phyloP scores from a whole-genome alignment of 768 basidiomycete genomes.

The Agrocybe pediades region DNA sequence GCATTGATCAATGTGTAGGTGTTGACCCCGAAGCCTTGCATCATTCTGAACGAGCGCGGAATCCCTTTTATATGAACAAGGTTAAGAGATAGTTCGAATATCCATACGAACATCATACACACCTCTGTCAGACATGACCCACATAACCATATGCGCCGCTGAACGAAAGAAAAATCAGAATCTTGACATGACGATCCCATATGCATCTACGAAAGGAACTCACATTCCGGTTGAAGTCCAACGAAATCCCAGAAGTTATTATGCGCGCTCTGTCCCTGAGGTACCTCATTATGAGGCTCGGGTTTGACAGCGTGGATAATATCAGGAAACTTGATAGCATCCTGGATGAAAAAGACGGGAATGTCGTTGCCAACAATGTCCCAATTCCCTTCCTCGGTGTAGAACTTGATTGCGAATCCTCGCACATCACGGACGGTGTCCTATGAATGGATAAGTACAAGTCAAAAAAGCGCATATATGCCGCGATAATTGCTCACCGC shows the following conservation, averaged over 20 bases:
- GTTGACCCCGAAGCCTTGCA: constrained; percentile 90
- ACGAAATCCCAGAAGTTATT: constrained; percentile 92
- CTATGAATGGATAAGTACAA: constrained; percentile 25
- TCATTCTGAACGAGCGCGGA: constrained; percentile 85
- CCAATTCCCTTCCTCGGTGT: constrained; percentile 85
- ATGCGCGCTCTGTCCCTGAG: constrained; percentile 68
- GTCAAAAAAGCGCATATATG: constrained; percentile 2
- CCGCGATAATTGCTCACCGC: constrained; percentile 51
- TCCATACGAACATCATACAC: background rate
- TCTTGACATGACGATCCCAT: background rate
- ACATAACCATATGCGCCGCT: constrained; percentile 79
- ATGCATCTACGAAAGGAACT: constrained; percentile 1
- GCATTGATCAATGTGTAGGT: constrained; percentile 76
- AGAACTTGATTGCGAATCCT: constrained; percentile 85
- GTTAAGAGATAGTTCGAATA: background rate
- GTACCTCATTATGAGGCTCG: constrained; percentile 82
- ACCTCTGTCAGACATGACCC: constrained; percentile 83
- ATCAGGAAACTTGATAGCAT: constrained; percentile 85
- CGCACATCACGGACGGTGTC: constrained; percentile 84
- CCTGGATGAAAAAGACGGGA: constrained; percentile 82
- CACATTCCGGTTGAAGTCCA: constrained; percentile 67
- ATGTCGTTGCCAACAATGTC: constrained; percentile 87
- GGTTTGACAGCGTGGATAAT: constrained; percentile 85
- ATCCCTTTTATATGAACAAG: constrained; percentile 42
- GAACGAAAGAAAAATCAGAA: constrained; percentile 5